Evolutionary conservation across 2,329 filamentous ascomycete species (phyloP), one percentile per base, ranked within the genome.

Genomic region (Neonectria faginata): DNA sequence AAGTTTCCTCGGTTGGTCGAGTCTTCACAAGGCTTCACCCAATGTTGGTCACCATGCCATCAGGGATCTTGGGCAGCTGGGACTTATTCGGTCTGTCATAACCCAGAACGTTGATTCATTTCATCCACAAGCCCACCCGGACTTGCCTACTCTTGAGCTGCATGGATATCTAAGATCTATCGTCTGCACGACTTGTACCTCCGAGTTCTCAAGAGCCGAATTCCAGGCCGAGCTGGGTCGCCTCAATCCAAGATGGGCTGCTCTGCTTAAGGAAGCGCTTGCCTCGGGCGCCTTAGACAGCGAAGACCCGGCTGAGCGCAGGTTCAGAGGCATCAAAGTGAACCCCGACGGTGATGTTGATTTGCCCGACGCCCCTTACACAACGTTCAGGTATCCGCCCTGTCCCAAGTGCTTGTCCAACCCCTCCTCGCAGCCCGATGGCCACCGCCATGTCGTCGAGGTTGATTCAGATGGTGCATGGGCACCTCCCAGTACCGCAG

Each of bases 91-190:
- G 62, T 88, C 83, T 57, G 92, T 97, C 64, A 89, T 99, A 70
- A 98, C 96, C 44, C 96, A 99, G 77, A 98, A 98, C 76, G 96
- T 99, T 56, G 96, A 99, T 80, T 97, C 94, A 2, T 97, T 99
- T 77, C 96, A 99, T 79, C 84, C 86, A 2, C 81, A 81, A 64
- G 91, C 93, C 1, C 94, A 97, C 78, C 92, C 94, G 0, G 76
- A 83, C 10, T 80, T 94, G 47, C 86, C 88, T 6, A 96, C 92
- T 10, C 82, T 97, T 50, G 95, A 98, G 79, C 85, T 99, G 54
- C 96, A 99, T 78, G 96, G 96, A 70, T 97, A 96, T 79, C 85
- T 99, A 53, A 88, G 94, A 68, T 88, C 91, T 31, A 86, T 94
- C 31, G 86, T 94, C 57, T 99, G 96, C 80, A 87, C 91, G 12